Evolutionary conservation across 306 rosid species (phyloP).

Genomic region (Cucurbita moschata): DNA sequence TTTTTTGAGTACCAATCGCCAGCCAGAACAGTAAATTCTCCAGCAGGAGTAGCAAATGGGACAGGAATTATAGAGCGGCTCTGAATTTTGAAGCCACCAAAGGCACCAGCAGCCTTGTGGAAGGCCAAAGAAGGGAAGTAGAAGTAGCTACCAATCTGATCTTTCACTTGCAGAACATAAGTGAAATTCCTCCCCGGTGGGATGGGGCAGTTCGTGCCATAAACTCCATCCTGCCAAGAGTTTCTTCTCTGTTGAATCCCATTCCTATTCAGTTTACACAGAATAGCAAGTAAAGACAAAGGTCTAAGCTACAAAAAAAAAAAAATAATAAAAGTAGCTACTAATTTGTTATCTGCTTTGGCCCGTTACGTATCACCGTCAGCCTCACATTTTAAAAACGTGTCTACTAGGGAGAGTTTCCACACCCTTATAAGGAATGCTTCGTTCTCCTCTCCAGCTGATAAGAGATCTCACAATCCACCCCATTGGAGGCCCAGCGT

Average conservation of each 20-base stretch:
- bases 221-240: constrained; percentile 89
- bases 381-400: too few relatives aligned
- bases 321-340: background rate
- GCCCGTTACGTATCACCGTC: too few relatives aligned
- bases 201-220: constrained; percentile 78
- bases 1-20: constrained; percentile 77
- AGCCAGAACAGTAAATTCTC: constrained; percentile 57
- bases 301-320: background rate
- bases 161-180: constrained; percentile 68
- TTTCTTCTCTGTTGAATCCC: constrained; percentile 79
- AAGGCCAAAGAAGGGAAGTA: constrained; percentile 74
- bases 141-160: constrained; percentile 85
- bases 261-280: constrained; percentile 26
- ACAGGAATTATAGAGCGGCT: constrained; percentile 69
- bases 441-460: too few relatives aligned
- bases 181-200: constrained; percentile 81
- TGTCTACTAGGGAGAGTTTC: too few relatives aligned
- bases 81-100: constrained; percentile 45
- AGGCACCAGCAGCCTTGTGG: constrained; percentile 90
- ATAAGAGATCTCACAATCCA: too few relatives aligned
- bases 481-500: background rate
- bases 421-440: too few relatives aligned
- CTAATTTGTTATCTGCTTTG: too few relatives aligned
- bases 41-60: constrained; percentile 67
- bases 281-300: background rate